Conservation (phyloP, 441 rosid genomes). For the Jatropha podagrica region DNA sequence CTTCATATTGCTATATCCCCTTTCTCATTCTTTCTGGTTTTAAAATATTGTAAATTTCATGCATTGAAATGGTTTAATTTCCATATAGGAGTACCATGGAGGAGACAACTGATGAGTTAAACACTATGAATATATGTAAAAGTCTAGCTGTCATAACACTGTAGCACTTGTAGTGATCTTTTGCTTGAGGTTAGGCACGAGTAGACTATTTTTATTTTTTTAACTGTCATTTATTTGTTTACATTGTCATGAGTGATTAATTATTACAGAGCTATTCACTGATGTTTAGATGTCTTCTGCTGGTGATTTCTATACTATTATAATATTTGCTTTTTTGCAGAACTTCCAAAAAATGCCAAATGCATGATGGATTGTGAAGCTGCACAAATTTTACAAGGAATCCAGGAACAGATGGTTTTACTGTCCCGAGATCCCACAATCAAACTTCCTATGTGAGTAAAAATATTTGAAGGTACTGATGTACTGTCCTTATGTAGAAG, state of each 20-base stretch:
- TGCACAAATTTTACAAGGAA: conserved; percentile 53
- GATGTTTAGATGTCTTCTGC: not conserved
- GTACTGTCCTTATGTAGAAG: conserved; percentile 9
- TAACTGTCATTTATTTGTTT: not conserved
- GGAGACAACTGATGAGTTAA: not conserved
- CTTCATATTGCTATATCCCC: not conserved
- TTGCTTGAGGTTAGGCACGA: not conserved
- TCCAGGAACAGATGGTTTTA: conserved; percentile 74
- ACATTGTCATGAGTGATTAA: not conserved
- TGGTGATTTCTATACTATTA: not conserved
- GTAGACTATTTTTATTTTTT: not conserved
- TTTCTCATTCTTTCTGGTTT: not conserved
- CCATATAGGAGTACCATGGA: not conserved
- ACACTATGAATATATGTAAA: not conserved
- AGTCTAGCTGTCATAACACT: not conserved
- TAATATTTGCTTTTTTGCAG: conserved; percentile 35
- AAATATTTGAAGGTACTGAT: conserved; percentile 14
- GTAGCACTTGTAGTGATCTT: not conserved
- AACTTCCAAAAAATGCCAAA: conserved; percentile 62
- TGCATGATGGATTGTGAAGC: conserved; percentile 90
- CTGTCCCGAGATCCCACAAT: conserved; percentile 72
- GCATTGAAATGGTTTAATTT: not conserved
- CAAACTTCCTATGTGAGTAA: conserved; percentile 70
- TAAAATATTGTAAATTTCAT: not conserved
- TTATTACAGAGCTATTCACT: not conserved